Base-by-base conservation (phyloP, 768 basidiomycete genomes). In the Suillus bovinus region DNA sequence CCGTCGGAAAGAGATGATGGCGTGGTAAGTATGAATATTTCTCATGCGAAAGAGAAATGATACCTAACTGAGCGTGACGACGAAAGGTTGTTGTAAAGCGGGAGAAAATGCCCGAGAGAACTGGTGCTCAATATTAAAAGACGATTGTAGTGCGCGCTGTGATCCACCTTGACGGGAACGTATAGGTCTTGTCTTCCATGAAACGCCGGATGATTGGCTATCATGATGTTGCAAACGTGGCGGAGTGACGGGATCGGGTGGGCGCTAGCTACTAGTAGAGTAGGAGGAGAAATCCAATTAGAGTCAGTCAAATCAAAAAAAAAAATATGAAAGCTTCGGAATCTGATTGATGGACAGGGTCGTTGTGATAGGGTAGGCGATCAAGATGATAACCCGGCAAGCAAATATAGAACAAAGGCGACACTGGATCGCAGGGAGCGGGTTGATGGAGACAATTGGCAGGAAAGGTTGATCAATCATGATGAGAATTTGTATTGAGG, bases 351-450 rank as follows among this genome's bases (percentile, higher is more conserved):
- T 73, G 68, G n/a, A 54, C 56, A 74, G 73, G 73, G 74, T 74
- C 74, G 73, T 50, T 65, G 67, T 74, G 74, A 74, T 74, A 76
- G 73, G 75, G 75, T 74, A 71, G 68, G 66, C 66, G 73, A 74
- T 74, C 73, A 71, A 73, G 67, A 67, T 74, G 70, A 68, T 71
- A 56, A 67, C 66, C 72, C 67, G 64, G 62, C 46, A 2, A 14
- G 38, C 65, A 69, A 63, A 64, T 61, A 67, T 66, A 68, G 67
- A 61, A 66, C 55, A 62, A 62, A 61, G 24, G 63, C 61, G 58
- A 47, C 66, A 66, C 62, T 39, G 41, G 36, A 47, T 57, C 58
- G 56, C 66, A 60, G n/a, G n/a, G n/a, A n/a, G 39, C 65, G 56
- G 61, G 44, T n/a, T 5, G 42, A 44, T 72, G 71, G 69, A 72